Conservation (phyloP, 148 eudicot species). For the Nepenthes mirabilis region DNA sequence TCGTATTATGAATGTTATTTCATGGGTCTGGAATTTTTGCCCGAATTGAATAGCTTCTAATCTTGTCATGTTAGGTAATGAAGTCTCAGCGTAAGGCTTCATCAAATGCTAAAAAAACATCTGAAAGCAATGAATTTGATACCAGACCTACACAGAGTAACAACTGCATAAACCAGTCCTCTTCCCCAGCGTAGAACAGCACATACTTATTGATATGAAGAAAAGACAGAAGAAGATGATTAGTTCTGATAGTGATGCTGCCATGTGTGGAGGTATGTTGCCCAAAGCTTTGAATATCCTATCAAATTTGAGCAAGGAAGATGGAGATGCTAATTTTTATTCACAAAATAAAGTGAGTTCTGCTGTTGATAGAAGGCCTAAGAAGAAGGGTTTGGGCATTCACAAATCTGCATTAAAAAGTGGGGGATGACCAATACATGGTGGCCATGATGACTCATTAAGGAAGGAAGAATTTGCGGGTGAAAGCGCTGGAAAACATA, state of each 20-base stretch:
- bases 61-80: conserved; percentile 24
- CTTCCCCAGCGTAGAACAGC: conserved; percentile 25
- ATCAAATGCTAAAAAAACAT: conserved; percentile 45
- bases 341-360: conserved; percentile 37
- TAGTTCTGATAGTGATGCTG: conserved; percentile 58
- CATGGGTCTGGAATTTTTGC: neutral
- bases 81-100: conserved; percentile 68
- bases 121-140: conserved; percentile 84
- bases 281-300: conserved; percentile 8
- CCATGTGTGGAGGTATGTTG: conserved; percentile 24
- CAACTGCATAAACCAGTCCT: conserved; percentile 19
- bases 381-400: conserved; percentile 26
- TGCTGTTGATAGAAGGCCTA: conserved; percentile 30
- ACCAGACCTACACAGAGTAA: conserved; percentile 31
- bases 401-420: conserved; percentile 25
- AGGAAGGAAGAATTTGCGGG: conserved; percentile 50
- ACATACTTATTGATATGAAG: conserved; percentile 38
- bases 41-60: neutral
- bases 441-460: conserved; percentile 21
- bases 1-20: neutral
- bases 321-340: conserved; percentile 35
- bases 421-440: conserved; percentile 22
- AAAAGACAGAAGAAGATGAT: conserved; percentile 64
- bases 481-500: conserved; percentile 53
- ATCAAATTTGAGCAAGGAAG: conserved; percentile 18